These are phyloP conservation scores for Aulographum hederae DNA, from an alignment of 2,329 filamentous ascomycete species.

Conservation along the genomic window DNA sequence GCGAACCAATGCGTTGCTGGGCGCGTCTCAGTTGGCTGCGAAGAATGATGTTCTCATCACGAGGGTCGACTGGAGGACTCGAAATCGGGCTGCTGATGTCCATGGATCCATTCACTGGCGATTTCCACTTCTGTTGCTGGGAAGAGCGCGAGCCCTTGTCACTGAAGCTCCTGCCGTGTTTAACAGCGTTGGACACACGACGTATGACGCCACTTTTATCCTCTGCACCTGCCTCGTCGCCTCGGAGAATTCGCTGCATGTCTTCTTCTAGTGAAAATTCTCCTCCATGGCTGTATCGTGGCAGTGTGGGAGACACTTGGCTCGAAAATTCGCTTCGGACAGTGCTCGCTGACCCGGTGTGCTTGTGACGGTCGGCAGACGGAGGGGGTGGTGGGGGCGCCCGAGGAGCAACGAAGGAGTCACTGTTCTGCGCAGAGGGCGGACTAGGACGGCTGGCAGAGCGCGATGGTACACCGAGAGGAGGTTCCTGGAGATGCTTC, in stretches of 20 bases:
- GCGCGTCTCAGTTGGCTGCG: conserved; percentile 64
- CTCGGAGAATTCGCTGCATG: conserved; percentile 71
- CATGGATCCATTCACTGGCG: conserved; percentile 22
- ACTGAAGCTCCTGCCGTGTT: conserved; percentile 80
- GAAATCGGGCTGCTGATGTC: conserved; percentile 55
- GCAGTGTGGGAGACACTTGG: conserved; percentile 13
- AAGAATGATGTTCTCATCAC: conserved; percentile 24
- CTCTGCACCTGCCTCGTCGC: conserved; percentile 47
- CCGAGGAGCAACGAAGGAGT: conserved; percentile 27
- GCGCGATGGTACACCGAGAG: conserved; percentile 25
- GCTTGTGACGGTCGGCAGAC: conserved; percentile 15
- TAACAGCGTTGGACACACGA: conserved; percentile 69
- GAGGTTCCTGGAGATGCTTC: conserved; percentile 23
- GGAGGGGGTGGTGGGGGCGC: conserved; percentile 19
- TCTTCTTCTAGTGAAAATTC: conserved; percentile 94
- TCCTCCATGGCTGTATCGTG: conserved; percentile 49
- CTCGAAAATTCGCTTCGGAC: conserved; percentile 19
- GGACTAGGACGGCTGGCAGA: conserved; percentile 23
- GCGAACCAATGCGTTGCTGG: conserved; percentile 69
- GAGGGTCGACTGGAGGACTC: conserved; percentile 8
- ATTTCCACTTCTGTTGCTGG: conserved; percentile 17
- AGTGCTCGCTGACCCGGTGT: conserved; percentile 25
- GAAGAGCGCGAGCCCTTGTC: conserved; percentile 26
- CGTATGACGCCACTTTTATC: conserved; percentile 43
- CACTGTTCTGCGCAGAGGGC: conserved; percentile 14